Conservation (phyloP, 2,329 filamentous ascomycete genomes). For the Orbilia javanica region DNA sequence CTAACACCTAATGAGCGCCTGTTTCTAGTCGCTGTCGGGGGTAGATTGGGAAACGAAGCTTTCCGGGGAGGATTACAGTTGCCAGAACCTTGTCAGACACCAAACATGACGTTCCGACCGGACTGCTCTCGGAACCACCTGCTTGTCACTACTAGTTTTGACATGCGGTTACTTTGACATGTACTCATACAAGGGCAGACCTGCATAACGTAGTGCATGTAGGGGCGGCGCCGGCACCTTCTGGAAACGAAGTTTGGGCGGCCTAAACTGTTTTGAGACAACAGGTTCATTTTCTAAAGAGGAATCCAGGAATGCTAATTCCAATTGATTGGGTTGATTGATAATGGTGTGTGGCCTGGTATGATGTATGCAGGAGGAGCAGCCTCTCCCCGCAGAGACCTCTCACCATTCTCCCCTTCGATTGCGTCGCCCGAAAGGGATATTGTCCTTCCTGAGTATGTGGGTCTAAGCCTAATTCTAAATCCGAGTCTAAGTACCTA, state of each 20-base stretch:
- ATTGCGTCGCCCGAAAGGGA: conserved; percentile 19
- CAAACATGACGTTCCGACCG: background rate
- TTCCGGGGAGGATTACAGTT: conserved; percentile 1
- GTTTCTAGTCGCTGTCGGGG: background rate
- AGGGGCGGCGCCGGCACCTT: background rate
- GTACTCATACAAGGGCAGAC: too few relatives aligned
- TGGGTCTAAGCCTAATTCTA: too few relatives aligned
- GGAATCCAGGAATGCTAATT: conserved; percentile 11
- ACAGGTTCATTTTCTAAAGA: background rate
- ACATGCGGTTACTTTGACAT: too few relatives aligned
- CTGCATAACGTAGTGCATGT: too few relatives aligned
- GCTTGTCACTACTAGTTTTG: background rate
- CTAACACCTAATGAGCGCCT: background rate
- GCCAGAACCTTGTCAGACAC: conserved; percentile 9
- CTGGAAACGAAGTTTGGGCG: conserved; percentile 3
- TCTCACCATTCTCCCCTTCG: background rate
- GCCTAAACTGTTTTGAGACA: conserved; percentile 11
- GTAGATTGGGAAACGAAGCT: conserved; percentile 10
- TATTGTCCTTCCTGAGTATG: background rate
- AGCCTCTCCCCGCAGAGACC: background rate
- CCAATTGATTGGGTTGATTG: background rate
- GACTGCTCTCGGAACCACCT: background rate
- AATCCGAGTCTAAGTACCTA: too few relatives aligned
- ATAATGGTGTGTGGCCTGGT: background rate
- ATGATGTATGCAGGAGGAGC: conserved; percentile 6